A percentile compares a stretch with the other conserved stretches of the same genome.
Evolutionary conservation across 1,139 yeast species (phyloP).

Genomic region (Blastobotrys petasosporus): DNA sequence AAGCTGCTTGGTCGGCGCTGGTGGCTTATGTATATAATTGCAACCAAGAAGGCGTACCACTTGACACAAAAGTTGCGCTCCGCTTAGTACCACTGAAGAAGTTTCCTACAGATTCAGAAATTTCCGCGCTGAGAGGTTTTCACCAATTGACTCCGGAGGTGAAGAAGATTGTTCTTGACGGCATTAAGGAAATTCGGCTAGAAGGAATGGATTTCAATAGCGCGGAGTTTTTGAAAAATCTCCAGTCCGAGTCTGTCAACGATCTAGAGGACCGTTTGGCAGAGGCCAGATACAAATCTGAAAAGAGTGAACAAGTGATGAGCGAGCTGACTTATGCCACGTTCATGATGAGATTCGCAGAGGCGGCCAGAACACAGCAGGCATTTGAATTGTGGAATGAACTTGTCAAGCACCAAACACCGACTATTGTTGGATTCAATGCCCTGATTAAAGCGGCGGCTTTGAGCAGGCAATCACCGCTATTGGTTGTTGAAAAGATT

Average conservation of each 20-base stretch:
- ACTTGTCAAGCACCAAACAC: constrained; percentile 29
- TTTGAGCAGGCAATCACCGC: constrained; percentile 27
- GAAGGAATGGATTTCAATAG: constrained; percentile 20
- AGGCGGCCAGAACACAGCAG: constrained; percentile 25
- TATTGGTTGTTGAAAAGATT: constrained; percentile 35
- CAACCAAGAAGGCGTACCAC: constrained; percentile 15
- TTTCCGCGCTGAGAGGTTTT: constrained; percentile 18
- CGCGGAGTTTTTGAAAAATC: constrained; percentile 19
- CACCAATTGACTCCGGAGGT: constrained; percentile 11
- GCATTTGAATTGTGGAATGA: constrained; percentile 41
- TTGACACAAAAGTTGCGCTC: constrained; percentile 26
- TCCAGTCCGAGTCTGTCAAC: constrained; percentile 25
- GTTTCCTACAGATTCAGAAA: constrained; percentile 24
- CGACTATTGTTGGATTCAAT: constrained; percentile 41
- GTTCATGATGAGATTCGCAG: constrained; percentile 35
- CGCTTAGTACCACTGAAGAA: constrained; percentile 29
- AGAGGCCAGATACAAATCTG: constrained; percentile 22
- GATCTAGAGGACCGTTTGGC: constrained; percentile 23
- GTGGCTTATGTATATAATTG: constrained; percentile 28
- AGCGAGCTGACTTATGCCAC: constrained; percentile 32
- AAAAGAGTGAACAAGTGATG: constrained; percentile 18
- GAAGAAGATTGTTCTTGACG: constrained; percentile 15
- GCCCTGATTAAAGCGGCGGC: constrained; percentile 41
- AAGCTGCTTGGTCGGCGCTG: constrained; percentile 29
- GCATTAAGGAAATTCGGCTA: constrained; percentile 20